Base-by-base conservation (phyloP, 148 eudicot species). In the Drosera capensis region DNA sequence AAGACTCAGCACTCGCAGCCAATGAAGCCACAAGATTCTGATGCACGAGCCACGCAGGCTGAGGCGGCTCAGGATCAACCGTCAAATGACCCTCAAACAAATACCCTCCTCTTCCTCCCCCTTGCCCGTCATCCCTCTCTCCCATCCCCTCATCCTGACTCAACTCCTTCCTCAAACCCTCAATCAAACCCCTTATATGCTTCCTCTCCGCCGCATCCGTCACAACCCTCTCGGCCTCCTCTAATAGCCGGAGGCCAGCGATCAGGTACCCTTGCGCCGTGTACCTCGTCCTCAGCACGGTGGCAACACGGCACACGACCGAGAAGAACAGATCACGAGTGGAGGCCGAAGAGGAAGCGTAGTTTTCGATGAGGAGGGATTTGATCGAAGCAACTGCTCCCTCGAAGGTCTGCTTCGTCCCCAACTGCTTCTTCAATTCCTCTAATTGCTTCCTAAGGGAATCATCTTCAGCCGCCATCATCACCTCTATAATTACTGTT, bases 41-140 rank as follows among this genome's bases (percentile, higher is more conserved):
- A 43, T 70, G 83, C 44, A 70, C 67, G n/a, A 83, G 54, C 96
- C 94, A 88, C 14, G 56, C 59, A 9, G 96, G 96, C 42, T 77
- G 94, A 15, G 92, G 73, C 18, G 97, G 97, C 60, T 84, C 95
- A 0, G 65, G 71, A 59, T 88, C 97, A 3, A 84, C 92, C 0
- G 97, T 88, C 8, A 88, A 70, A 54, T 88, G 97, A n/a, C 97
- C 97, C 50, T 88, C 97, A 31, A 88, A 88, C 7, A 88, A 66
- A 37, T 57, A 86, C 20, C 94, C 78, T 57, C 71, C 19, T 34
- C 42, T 68, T 40, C 14, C 30, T 0, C 17, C 47, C 13, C 25
- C 8, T 8, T 11, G 1, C 14, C 0, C 15, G 0, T 54, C 39
- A 14, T 8, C 20, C 5, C 26, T 52, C 7, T 26, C 29, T 13